phyloP scores from a whole-genome alignment of 2,329 filamentous ascomycete genomes.

The Cercospora beticola region DNA sequence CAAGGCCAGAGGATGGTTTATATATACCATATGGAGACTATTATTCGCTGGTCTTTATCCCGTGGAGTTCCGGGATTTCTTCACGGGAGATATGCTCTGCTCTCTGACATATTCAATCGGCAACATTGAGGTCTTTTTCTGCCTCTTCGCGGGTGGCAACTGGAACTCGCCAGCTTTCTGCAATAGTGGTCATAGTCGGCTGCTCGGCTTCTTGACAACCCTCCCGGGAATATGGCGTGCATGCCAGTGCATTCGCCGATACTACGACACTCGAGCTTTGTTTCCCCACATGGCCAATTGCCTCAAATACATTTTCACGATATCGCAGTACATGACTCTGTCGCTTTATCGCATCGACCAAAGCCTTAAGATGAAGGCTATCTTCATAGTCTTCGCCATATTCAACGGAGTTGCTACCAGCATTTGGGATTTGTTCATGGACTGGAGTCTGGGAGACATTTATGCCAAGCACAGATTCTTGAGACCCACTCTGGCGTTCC shows the following conservation, averaged over 20 bases:
- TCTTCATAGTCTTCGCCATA: slow-evolving; percentile 78
- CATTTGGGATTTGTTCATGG: slow-evolving; percentile 94
- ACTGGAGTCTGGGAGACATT: slow-evolving; percentile 79
- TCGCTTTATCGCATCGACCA: slow-evolving; percentile 77
- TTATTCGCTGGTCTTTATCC: slow-evolving; percentile 83
- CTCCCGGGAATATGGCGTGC: slow-evolving; percentile 88
- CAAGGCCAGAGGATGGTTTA: slow-evolving; percentile 77
- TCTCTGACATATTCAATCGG: slow-evolving; percentile 88
- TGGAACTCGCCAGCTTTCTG: slow-evolving; percentile 76
- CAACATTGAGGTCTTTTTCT: slow-evolving; percentile 92
- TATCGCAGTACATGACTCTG: slow-evolving; percentile 73
- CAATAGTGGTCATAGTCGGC: slow-evolving; percentile 79
- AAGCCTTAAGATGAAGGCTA: slow-evolving; percentile 57
- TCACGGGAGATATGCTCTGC: slow-evolving; percentile 96
- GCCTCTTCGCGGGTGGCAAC: slow-evolving; percentile 70
- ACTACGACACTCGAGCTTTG: slow-evolving; percentile 76
- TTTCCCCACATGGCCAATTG: slow-evolving; percentile 93
- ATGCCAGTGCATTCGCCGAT: slow-evolving; percentile 86
- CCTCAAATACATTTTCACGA: slow-evolving; percentile 85
- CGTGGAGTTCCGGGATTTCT: slow-evolving; percentile 96
- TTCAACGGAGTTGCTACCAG: slow-evolving; percentile 81
- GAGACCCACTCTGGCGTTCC: slow-evolving; percentile 77
- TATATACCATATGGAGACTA: slow-evolving; percentile 84
- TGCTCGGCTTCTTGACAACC: slow-evolving; percentile 80
- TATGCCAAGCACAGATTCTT: slow-evolving; percentile 61